Base-by-base conservation (phyloP, 257 asterid genomes). In the Fraxinus cuspidata region DNA sequence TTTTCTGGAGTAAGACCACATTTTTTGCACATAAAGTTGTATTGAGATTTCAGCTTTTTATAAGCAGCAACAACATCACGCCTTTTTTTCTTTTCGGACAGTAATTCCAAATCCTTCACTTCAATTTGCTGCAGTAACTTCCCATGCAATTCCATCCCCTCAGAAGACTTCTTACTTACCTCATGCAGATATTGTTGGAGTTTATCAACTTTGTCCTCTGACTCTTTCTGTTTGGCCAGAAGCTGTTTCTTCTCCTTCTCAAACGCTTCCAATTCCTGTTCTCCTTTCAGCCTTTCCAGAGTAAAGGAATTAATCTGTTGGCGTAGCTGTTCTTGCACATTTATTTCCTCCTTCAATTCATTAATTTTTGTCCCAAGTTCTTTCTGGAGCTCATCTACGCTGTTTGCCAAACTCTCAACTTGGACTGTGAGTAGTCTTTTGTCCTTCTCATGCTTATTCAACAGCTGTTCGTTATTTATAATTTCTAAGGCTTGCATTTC, bases 111-210 rank as follows among this genome's bases (percentile, higher is more conserved):
- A 84, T 90, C 90, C 85, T 86, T 91, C 31, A 79, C 87, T 87
- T 93, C 89, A 82, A 93, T 87, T 85, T 89, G 86, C 81, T 89
- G 84, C 84, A 92, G 87, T 85, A 94, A 79, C 83, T 87, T 88
- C 71, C 78, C 87, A 72, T 90, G 96, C 84, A 91, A 85, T 82
- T 89, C 90, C 85, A 89, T 89, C 72, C 84, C 92, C 77, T 90
- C 91, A 74, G 83, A 86, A 66, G 92, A 81, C 72, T 87, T 95
- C 72, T 73, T 79, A 21, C 83, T 78, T 80, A 85, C 85, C 85
- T 83, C 88, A 70, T 74, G 80, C 70, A 84, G 87, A 76, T 78
- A 74, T 66, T 69, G 80, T 73, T 83, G 92, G 81, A 90, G 96
- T 81, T 80, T 80, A 79, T 85, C 83, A 58, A 88, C 85, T 79